Evolutionary conservation across 768 basidiomycete genomes (phyloP).

Genomic region (Termitomyces bulborhizus): DNA sequence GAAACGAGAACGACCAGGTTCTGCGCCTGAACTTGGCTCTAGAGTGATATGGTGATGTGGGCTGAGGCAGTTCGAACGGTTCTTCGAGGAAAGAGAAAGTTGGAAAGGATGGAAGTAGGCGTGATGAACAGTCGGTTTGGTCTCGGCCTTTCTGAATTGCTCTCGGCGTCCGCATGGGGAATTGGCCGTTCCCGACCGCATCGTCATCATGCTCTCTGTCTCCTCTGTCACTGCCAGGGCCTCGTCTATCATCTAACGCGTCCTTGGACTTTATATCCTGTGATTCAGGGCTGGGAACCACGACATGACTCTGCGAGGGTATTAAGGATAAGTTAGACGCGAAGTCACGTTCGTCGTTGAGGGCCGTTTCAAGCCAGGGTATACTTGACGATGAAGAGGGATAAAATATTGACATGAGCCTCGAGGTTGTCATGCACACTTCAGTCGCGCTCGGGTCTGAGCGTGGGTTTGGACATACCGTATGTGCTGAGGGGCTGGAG

Average conservation of each 20-base stretch:
- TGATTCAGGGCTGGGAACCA: not conserved
- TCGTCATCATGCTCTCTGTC: not conserved
- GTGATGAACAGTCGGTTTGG: not conserved
- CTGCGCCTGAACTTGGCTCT: constrained; percentile 6
- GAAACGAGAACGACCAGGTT: constrained; percentile 3
- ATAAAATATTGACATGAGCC: not conserved
- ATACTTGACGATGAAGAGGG: not conserved
- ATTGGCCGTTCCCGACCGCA: not conserved
- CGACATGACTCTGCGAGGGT: not conserved
- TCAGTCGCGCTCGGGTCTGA: not conserved
- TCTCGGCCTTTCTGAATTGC: not conserved
- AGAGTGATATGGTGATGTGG: constrained; percentile 10
- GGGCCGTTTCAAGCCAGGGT: not conserved
- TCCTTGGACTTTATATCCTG: not conserved
- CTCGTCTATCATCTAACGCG: not conserved
- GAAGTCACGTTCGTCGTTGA: not conserved
- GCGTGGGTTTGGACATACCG: not conserved
- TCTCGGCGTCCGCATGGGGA: not conserved
- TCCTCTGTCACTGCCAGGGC: not conserved
- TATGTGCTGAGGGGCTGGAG: not conserved
- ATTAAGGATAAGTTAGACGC: not conserved
- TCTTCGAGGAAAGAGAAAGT: not conserved
- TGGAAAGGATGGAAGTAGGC: not conserved
- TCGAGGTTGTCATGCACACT: not conserved
- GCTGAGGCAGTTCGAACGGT: constrained; percentile 13